A percentile compares a stretch with the other conserved stretches of the same genome.
phyloP scores from a whole-genome alignment of 139 green algal genomes.

The Dunaliella sp. region DNA sequence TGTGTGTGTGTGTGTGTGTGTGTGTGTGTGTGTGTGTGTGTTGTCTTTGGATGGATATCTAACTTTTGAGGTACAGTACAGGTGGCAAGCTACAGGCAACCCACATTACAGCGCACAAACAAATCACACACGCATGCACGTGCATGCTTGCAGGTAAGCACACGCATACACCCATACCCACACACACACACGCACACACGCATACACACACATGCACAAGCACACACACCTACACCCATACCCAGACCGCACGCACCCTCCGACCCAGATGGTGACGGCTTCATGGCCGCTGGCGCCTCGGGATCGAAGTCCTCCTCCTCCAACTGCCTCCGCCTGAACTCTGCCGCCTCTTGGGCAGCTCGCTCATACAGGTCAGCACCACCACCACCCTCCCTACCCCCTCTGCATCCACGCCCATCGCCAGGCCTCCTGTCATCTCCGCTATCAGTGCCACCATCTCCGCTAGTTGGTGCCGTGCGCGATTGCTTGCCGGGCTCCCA shows the following conservation, averaged over 20 bases:
- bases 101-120: no score
- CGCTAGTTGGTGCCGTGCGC: not conserved
- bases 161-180: not conserved
- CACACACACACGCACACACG: not conserved
- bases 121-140: no score
- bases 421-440: not conserved
- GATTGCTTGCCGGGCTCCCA: slow-evolving; percentile 23
- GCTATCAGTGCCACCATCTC: not conserved
- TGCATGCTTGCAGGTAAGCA: not conserved
- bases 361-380: slow-evolving; percentile 27
- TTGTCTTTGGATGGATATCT: no score
- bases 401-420: not conserved
- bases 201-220: not conserved
- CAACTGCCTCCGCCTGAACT: slow-evolving; percentile 35
- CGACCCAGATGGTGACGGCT: slow-evolving; percentile 44
- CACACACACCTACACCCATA: not conserved
- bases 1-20: no score
- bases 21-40: no score
- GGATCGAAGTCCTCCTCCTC: slow-evolving; percentile 29
- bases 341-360: slow-evolving; percentile 25
- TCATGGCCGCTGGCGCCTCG: slow-evolving; percentile 43
- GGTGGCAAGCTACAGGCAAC: no score
- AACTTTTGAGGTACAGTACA: no score
- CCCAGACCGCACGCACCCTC: slow-evolving; percentile 18
- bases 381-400: not conserved